These are phyloP conservation scores for Rhodofomes roseus DNA, from an alignment of 1,284 basidiomycete genomes.

Conservation along the genomic window DNA sequence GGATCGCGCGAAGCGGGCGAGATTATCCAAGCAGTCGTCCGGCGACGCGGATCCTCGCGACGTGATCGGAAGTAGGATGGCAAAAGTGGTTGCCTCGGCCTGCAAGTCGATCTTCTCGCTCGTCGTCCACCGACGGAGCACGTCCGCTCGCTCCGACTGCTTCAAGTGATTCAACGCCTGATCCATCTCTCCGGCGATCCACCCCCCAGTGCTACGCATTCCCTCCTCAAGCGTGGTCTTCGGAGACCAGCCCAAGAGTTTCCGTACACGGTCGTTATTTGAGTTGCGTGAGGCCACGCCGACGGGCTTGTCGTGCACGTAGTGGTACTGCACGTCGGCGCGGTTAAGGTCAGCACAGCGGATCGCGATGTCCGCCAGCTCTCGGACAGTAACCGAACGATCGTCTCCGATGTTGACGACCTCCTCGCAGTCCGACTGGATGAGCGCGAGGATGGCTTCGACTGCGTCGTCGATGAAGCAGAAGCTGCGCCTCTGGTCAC, in stretches of 20 bases:
- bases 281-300: conserved; percentile 53
- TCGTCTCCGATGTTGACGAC: conserved; percentile 56
- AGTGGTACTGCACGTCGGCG: conserved; percentile 27
- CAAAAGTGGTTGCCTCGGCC: conserved; percentile 38
- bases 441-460: conserved; percentile 41
- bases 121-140: not conserved
- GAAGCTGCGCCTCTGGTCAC: conserved; percentile 50
- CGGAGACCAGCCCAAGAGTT: conserved; percentile 41
- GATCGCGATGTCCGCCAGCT: conserved; percentile 42
- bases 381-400: conserved; percentile 37
- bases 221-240: conserved; percentile 38
- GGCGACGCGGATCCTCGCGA: conserved; percentile 39
- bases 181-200: conserved; percentile 42
- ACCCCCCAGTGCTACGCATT: conserved; percentile 40
- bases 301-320: conserved; percentile 31
- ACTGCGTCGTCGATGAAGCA: conserved; percentile 53
- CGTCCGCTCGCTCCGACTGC: not conserved
- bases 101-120: conserved; percentile 32
- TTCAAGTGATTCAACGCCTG: conserved; percentile 12
- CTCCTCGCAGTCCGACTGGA: conserved; percentile 31
- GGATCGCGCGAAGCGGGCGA: conserved; percentile 40
- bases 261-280: conserved; percentile 39
- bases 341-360: conserved; percentile 28
- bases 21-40: conserved; percentile 37
- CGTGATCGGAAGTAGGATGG: conserved; percentile 54